Evolutionary conservation across 2,329 filamentous ascomycete genomes (phyloP), one percentile per base, ranked within the genome.

Genomic region (Botrytis aclada): DNA sequence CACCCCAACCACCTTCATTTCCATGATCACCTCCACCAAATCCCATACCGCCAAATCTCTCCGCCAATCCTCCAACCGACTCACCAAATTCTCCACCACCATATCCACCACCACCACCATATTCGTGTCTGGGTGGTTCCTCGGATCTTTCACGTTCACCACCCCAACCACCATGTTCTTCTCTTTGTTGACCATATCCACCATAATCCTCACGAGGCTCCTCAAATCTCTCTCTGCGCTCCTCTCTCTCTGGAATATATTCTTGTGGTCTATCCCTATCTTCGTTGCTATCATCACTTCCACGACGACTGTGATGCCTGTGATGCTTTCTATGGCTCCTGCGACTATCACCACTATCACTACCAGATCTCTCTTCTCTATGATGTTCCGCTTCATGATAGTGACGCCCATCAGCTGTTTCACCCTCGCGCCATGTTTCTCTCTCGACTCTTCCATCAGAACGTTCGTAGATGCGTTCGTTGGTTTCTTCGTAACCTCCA

Each of bases 401-500:
- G n/a, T 72, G 69, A n/a, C 73, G 72, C 34, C 79, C 78, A 25
- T 76, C 72, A 14, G 71, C 54, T 8, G 72, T 76, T n/a, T 69
- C 29, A 25, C 77, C 76, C 62, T 77, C 73, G 32, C 70, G 54
- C 76, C 75, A 77, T 39, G 73, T 75, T 73, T 79, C 76, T 1
- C 75, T 76, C 60, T 81, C 77, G 41, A 78, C 72, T 60, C 80
- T 78, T 22, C 80, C 78, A 9, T 80, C 79, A 63, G 82, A 83
- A 63, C 82, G 81, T 41, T 82, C 80, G 70, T 84, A 84, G 71
- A 87, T 84, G 43, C 84, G 84, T 81, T 91, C 88, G 51, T 86
- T 88, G 56, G 84, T 87, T 76, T 88, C 84, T 77, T 90, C 86
- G 74, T 88, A 90, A 9, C 88, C 86, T 61, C 88, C 87, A 5